Base-by-base conservation (phyloP, 2,329 filamentous ascomycete genomes). In the Gaeumannomyces tritici region DNA sequence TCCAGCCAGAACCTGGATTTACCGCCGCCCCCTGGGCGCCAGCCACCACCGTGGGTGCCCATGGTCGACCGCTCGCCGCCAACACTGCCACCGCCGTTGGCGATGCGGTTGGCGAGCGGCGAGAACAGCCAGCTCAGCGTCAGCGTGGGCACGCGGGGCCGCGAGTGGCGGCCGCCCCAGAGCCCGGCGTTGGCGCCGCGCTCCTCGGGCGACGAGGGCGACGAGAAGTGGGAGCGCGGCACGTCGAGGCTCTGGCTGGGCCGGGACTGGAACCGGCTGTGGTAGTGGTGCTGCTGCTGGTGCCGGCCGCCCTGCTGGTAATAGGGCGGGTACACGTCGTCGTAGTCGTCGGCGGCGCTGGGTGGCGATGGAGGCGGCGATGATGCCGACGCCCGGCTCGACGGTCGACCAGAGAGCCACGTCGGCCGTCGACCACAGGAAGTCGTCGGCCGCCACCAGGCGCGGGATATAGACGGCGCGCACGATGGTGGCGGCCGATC, bases 331-430 rank as follows among this genome's bases (percentile, higher is more conserved):
- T n/a, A n/a, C n/a, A n/a, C n/a, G n/a, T n/a, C n/a, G n/a, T n/a
- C n/a, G n/a, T n/a, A n/a, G n/a, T n/a, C n/a, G n/a, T n/a, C n/a
- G n/a, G n/a, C n/a, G 75, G 15, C 71, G 69, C 1, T 79, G 73
- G 1, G 77, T 79, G 7, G 77, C 77, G 1, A 75, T 61, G 0
- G 69, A 72, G 7, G 75, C 72, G 9, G 77, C 74, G 1, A 71
- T 73, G 55, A 79, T 76, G 35, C 74, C 76, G 51, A 79, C 73
- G 5, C 75, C 75, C 5, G 74, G 74, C 65, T 79, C 77, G 51
- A 78, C 71, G 26, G 77, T 78, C 1, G 74, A 78, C 77, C 77
- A 80, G 62, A 79, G 75, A 24, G 76, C 76, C 7, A 79, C 69
- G 59, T 77, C 76, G 26, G 75, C 72, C 24, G 75, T 76, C 51